These are phyloP conservation scores for Picochlorum sp. DNA, from an alignment of 139 green algal genomes.

Conservation along the genomic window DNA sequence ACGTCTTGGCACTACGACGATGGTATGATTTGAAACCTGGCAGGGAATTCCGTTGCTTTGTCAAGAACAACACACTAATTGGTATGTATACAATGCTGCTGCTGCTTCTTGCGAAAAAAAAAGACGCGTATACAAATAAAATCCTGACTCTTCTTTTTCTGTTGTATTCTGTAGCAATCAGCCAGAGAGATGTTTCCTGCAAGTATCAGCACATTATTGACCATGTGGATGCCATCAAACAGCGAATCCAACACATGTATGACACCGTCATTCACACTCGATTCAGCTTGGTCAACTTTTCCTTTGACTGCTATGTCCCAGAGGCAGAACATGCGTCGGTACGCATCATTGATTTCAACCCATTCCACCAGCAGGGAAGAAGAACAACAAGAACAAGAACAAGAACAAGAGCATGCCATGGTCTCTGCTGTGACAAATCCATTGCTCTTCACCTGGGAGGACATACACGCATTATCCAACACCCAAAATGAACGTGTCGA, in stretches of 20 bases:
- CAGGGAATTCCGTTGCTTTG: conserved; percentile 91
- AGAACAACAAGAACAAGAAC: no score
- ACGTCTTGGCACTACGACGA: conserved; percentile 63
- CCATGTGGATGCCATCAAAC: conserved; percentile 21
- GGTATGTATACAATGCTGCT: background rate
- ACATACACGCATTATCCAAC: conserved; percentile 26
- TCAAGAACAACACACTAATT: conserved; percentile 39
- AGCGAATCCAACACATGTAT: conserved; percentile 36
- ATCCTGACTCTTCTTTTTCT: background rate
- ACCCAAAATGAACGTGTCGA: conserved; percentile 9
- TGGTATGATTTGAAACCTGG: conserved; percentile 68
- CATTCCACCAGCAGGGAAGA: conserved; percentile 19
- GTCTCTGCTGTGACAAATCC: conserved; percentile 58
- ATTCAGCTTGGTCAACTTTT: conserved; percentile 34
- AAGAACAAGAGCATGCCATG: conserved; percentile 2
- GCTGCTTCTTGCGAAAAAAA: no score
- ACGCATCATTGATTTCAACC: conserved; percentile 87
- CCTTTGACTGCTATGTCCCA: conserved; percentile 80
- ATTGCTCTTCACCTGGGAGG: conserved; percentile 81
- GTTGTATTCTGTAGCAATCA: background rate
- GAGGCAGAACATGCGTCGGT: conserved; percentile 26
- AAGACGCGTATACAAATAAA: background rate
- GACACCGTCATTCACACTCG: conserved; percentile 23
- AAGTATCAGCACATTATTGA: conserved; percentile 41
- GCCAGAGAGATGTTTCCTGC: conserved; percentile 58